A percentile compares a stretch with the other conserved stretches of the same genome.
phyloP scores from a whole-genome alignment of 805 yeast species.

The Saccharomyces jurei region DNA sequence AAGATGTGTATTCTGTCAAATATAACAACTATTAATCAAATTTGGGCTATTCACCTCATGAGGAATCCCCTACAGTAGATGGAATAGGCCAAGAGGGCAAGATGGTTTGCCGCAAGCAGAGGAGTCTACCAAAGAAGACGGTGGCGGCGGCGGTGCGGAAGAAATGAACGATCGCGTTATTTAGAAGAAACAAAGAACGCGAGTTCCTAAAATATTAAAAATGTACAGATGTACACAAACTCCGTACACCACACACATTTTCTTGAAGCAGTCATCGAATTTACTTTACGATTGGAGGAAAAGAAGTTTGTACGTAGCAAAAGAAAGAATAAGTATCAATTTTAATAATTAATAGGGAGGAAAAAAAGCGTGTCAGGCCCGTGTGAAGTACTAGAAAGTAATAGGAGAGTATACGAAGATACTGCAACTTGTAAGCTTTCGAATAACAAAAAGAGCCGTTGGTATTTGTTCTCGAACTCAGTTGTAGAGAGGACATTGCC shows the following conservation, averaged over 20 bases:
- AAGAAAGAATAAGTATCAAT: not conserved
- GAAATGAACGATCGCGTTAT: not conserved
- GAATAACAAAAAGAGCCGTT: slow-evolving; percentile 10
- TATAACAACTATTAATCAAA: not conserved
- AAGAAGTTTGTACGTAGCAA: not conserved
- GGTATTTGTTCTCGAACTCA: slow-evolving; percentile 27
- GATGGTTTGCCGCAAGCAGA: not conserved
- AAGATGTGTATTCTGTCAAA: not conserved
- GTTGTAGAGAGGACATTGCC: slow-evolving; percentile 34
- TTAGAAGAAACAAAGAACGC: not conserved
- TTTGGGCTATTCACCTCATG: not conserved
- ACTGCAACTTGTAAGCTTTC: slow-evolving; percentile 2
- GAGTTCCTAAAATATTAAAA: not conserved
- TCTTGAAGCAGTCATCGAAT: not conserved
- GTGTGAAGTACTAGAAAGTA: slow-evolving; percentile 20
- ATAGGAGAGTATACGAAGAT: not conserved
- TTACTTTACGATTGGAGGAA: not conserved
- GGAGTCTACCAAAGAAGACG: not conserved
- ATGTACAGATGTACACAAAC: not conserved
- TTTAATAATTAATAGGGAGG: not conserved
- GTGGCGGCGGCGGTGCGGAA: not conserved
- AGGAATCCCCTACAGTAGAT: not conserved
- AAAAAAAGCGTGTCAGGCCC: slow-evolving; percentile 15
- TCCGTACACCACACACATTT: not conserved
- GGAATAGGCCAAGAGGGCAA: not conserved